phyloP scores from a whole-genome alignment of 805 yeast genomes.

The Saturnispora zaruensis region DNA sequence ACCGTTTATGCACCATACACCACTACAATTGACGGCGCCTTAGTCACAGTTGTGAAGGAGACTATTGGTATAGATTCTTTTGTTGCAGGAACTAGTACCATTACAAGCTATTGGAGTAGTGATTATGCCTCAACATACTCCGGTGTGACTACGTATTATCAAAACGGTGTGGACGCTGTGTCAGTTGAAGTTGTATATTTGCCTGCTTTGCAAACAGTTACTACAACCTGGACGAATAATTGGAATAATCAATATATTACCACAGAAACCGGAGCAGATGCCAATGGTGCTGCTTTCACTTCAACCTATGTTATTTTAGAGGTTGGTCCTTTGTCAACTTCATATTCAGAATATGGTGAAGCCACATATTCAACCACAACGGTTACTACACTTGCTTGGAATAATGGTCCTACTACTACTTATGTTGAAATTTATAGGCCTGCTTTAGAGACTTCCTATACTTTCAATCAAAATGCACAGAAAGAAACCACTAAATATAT shows the following conservation, averaged over 20 bases:
- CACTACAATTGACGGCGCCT: neutral
- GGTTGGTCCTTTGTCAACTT: conserved; percentile 1
- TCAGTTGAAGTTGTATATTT: neutral
- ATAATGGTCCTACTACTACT: neutral
- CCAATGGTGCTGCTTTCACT: neutral
- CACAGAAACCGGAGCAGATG: neutral
- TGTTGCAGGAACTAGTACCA: neutral
- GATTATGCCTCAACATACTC: neutral
- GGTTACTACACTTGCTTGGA: neutral
- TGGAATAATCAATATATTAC: neutral
- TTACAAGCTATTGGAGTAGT: neutral
- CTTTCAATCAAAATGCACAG: neutral
- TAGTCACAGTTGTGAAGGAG: neutral
- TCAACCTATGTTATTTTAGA: neutral
- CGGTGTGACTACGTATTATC: neutral
- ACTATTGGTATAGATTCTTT: conserved; percentile 5
- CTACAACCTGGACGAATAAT: conserved; percentile 5
- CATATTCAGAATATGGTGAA: neutral
- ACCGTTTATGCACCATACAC: conserved; percentile 5
- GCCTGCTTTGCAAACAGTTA: conserved; percentile 3
- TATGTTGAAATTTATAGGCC: conserved; percentile 4
- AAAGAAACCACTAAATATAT: neutral
- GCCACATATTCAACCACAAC: neutral
- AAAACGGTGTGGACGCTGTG: conserved; percentile 1
- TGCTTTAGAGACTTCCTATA: neutral